Evolutionary conservation across 2,329 filamentous ascomycete species (phyloP), one percentile per base, ranked within the genome.

Genomic region (Fusarium haematococcum): DNA sequence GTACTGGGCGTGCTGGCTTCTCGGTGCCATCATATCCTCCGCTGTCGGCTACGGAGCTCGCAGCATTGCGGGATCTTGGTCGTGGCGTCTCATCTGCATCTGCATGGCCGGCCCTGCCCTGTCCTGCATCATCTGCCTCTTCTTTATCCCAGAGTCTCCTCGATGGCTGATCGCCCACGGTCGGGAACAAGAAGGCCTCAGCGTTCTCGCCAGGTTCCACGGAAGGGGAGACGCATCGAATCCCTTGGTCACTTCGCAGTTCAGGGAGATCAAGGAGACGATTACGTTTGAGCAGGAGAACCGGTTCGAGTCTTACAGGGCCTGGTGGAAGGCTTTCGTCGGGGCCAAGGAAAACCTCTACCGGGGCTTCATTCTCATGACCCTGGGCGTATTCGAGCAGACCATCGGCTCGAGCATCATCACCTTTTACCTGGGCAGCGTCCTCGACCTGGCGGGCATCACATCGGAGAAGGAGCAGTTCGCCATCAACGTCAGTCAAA

Each of bases 111-210:
- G 52, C 13, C 68, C 64, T 37, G 54, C 68, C 2, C 20, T 63
- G 7, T 62, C 59, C 4, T 70, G 67, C 54, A 54, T 65, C 20
- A n/a, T 30, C 9, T 66, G 48, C 9, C 61, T 71, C 13, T 35
- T 63, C 20, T 82, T 83, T 63, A 75, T 87, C 20, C 85, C 85
- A 4, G 86, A 87, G 72, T 86, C 85, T 10, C 83, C 84, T 0
- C 78, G 84, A 39, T 85, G 84, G 84, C 81, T 85, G 37, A 81
- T 82, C 68, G 80, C 83, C 16, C 81, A 83, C 59, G 80, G 82
- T 63, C 76, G 76, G 23, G 73, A 81, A 66, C 82, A 84, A 3
- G 79, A 85, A 45, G 84, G 83, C 4, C 78, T 79, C 13, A 69
- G 71, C 23, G 80, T 87, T 13, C 72, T 84, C 32, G 78, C 79